These are phyloP conservation scores for Colletotrichum sansevieriae DNA, from an alignment of 2,329 filamentous ascomycete species.

Conservation along the genomic window DNA sequence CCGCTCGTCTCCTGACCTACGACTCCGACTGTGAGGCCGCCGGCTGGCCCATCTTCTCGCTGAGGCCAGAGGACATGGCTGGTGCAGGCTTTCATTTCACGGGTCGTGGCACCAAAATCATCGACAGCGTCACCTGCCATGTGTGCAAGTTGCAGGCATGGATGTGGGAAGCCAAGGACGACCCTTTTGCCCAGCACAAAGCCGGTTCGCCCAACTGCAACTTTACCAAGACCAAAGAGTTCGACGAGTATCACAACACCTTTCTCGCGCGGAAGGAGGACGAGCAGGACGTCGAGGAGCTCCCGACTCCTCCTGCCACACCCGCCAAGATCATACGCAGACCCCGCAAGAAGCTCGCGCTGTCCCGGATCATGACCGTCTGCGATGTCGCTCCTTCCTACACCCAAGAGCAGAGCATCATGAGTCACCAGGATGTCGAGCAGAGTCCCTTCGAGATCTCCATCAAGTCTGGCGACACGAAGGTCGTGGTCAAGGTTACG, in stretches of 20 bases:
- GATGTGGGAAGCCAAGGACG: constrained; percentile 30
- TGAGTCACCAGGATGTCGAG: neutral
- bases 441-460: neutral
- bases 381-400: neutral
- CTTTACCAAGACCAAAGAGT: neutral
- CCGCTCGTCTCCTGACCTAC: constrained; percentile 21
- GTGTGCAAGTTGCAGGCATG: constrained; percentile 19
- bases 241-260: accelerated
- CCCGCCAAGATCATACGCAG: neutral
- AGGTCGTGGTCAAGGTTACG: neutral
- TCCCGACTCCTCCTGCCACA: neutral
- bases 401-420: neutral
- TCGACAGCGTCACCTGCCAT: constrained; percentile 17
- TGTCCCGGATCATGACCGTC: constrained; percentile 1
- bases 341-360: neutral
- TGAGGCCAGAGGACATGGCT: constrained; percentile 25
- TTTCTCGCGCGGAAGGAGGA: neutral
- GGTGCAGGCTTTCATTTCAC: constrained; percentile 9
- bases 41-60: constrained; percentile 12
- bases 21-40: neutral
- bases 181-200: constrained; percentile 20
- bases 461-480: neutral
- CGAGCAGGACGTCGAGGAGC: neutral
- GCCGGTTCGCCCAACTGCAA: neutral
- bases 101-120: accelerated